Evolutionary conservation across 768 basidiomycete genomes (phyloP).

Genomic region (Lepiota brunneoincarnata): DNA sequence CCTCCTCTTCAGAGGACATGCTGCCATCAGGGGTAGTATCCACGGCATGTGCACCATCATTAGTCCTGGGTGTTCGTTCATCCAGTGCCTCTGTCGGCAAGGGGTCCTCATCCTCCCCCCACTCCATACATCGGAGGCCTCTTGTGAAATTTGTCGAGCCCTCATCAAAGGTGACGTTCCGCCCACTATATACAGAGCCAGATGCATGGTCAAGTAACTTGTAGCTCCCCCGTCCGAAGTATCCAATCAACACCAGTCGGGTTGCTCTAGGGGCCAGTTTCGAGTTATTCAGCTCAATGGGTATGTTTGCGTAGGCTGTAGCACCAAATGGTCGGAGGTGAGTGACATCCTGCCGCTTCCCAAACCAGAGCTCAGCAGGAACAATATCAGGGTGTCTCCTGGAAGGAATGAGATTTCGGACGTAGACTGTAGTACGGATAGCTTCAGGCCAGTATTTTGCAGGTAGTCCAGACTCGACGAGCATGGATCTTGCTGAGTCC

Average conservation of each 20-base stretch:
- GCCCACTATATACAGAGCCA: slow-evolving; percentile 11
- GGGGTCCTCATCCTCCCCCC: neutral
- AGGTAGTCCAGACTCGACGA: too few relatives aligned
- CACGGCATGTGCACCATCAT: too few relatives aligned
- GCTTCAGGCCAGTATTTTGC: too few relatives aligned
- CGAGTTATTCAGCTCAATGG: slow-evolving; percentile 16
- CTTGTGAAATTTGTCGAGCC: slow-evolving; percentile 15
- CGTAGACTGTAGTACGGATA: too few relatives aligned
- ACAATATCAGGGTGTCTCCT: slow-evolving; percentile 14
- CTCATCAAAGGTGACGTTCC: slow-evolving; percentile 24
- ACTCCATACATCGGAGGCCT: slow-evolving; percentile 16
- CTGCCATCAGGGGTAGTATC: too few relatives aligned
- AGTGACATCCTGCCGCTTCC: slow-evolving; percentile 17
- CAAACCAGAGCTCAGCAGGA: slow-evolving; percentile 17
- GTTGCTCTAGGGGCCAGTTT: slow-evolving; percentile 18
- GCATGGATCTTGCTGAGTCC: too few relatives aligned
- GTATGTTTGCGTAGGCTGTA: too few relatives aligned
- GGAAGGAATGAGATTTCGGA: slow-evolving; percentile 23
- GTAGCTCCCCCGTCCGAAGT: slow-evolving; percentile 14
- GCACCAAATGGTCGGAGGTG: slow-evolving; percentile 24
- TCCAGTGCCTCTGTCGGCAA: neutral
- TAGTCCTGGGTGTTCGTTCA: neutral
- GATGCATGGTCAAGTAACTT: slow-evolving; percentile 10
- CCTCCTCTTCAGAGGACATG: too few relatives aligned
- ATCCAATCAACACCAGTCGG: slow-evolving; percentile 19